Evolutionary conservation across 208 protist genomes (phyloP).

Genomic region (Crithidia fasciculata): DNA sequence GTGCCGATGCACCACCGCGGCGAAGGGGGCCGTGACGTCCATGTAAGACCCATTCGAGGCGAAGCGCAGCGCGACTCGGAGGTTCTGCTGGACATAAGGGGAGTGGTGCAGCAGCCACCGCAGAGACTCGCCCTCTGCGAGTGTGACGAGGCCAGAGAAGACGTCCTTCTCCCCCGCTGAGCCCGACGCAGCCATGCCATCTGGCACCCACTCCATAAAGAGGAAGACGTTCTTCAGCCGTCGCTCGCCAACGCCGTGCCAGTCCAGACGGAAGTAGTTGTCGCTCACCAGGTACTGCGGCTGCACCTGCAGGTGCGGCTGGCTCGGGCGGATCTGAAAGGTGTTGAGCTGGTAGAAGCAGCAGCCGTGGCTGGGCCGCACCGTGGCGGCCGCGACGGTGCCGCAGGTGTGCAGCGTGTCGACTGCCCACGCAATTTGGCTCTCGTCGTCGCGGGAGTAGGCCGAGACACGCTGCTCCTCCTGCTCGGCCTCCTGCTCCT

Average conservation of each 20-base stretch:
- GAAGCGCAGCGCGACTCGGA: constrained; percentile 54
- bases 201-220: constrained; percentile 88
- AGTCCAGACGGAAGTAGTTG: constrained; percentile 93
- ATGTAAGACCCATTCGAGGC: constrained; percentile 57
- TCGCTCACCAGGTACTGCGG: constrained; percentile 76
- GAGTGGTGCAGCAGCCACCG: constrained; percentile 88
- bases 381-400: constrained; percentile 27
- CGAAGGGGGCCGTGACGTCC: constrained; percentile 51
- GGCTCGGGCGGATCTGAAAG: constrained; percentile 56
- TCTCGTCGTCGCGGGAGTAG: constrained; percentile 88
- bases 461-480: constrained; percentile 76
- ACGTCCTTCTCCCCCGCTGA: constrained; percentile 12
- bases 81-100: constrained; percentile 16
- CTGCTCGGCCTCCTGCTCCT: constrained; percentile 86
- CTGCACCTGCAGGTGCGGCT: constrained; percentile 68
- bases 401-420: constrained; percentile 45
- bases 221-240: constrained; percentile 93
- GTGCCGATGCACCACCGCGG: constrained; percentile 21
- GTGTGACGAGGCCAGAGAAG: constrained; percentile 69
- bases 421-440: constrained; percentile 83
- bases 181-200: not conserved
- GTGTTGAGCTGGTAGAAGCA: constrained; percentile 69
- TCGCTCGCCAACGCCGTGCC: constrained; percentile 83
- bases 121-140: constrained; percentile 91
- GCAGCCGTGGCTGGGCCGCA: constrained; percentile 37